Conservation (phyloP, 257 asterid genomes). For the Solanum peruvianum region DNA sequence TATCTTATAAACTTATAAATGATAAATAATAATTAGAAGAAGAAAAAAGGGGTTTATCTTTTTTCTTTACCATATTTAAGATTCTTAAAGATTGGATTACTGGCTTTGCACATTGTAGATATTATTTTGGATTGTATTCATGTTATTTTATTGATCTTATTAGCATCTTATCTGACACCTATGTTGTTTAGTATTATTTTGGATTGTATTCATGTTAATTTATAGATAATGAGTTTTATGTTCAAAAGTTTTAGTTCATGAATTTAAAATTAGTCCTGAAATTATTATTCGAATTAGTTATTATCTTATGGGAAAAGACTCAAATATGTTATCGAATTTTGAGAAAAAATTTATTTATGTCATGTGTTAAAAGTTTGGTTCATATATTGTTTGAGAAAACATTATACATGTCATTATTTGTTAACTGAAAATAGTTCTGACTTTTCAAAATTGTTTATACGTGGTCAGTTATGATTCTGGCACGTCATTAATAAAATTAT, state of each 20-base stretch:
- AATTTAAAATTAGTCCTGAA: not conserved
- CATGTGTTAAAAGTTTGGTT: too few relatives aligned
- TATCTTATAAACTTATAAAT: not conserved
- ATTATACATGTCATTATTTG: too few relatives aligned
- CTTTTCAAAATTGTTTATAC: too few relatives aligned
- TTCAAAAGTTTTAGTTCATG: not conserved
- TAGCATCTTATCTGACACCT: not conserved
- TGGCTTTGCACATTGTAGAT: not conserved
- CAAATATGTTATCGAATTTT: too few relatives aligned
- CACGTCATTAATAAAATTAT: too few relatives aligned
- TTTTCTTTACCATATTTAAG: not conserved
- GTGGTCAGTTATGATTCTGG: too few relatives aligned
- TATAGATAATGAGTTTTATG: not conserved
- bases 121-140: not conserved
- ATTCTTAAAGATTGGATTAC: not conserved
- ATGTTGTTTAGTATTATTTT: too few relatives aligned
- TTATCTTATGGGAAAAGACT: too few relatives aligned
- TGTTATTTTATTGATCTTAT: not conserved
- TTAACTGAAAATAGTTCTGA: accelerated
- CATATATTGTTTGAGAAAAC: too few relatives aligned
- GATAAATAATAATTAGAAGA: not conserved
- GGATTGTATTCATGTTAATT: not conserved
- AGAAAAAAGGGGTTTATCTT: not conserved
- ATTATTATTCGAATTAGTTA: too few relatives aligned
- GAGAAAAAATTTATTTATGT: too few relatives aligned